Evolutionary conservation across 805 yeast species (phyloP), one percentile per base, ranked within the genome.

Genomic region (Ogataea pignaliae): DNA sequence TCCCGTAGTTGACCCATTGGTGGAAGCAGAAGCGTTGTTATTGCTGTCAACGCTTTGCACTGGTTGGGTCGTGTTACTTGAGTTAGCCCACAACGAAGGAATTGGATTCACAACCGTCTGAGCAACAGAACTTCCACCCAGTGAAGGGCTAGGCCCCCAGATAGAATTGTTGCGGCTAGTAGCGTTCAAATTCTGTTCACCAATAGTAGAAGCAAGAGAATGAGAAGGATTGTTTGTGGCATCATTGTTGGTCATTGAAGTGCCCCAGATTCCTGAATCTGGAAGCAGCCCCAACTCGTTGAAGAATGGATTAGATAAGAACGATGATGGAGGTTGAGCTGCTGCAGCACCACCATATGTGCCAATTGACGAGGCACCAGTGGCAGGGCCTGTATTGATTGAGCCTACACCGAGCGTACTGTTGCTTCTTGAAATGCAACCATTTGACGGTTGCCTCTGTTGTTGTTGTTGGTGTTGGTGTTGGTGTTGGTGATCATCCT

Each of bases 111-210:
- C 36, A 11, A 41, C 26, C 16, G 29, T 35, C 15, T 37, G 36
- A 10, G 36, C 28, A 15, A n/a, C 12, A n/a, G 37, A 13, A 28
- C 21, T 16, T 13, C 37, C 8, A 36, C 33, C 47, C 15, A 35
- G 26, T 7, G 26, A 21, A 21, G 29, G 14, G 45, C 33, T 32
- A 10, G 51, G 35, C 4, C 60, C 56, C 60, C 63, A 55, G 14
- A 55, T 51, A 11, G 61, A 54, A 40, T 46, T 47, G 28, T 47
- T 50, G 34, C 53, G 46, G 31, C 48, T 46, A 26, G 41, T 37
- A 28, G 53, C 36, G 14, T 31, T 42, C 10, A 47, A 37, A 18
- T 31, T 29, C 6, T 43, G 45, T 21, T 36, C 38, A 17, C 33
- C 5, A 28, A 45, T 10, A 7, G 26, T 21, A 7, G 26, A 21